A percentile compares a stretch with the other conserved stretches of the same genome.
Evolutionary conservation across 2,329 filamentous ascomycete genomes (phyloP).

Genomic region (Colletotrichum sp.): DNA sequence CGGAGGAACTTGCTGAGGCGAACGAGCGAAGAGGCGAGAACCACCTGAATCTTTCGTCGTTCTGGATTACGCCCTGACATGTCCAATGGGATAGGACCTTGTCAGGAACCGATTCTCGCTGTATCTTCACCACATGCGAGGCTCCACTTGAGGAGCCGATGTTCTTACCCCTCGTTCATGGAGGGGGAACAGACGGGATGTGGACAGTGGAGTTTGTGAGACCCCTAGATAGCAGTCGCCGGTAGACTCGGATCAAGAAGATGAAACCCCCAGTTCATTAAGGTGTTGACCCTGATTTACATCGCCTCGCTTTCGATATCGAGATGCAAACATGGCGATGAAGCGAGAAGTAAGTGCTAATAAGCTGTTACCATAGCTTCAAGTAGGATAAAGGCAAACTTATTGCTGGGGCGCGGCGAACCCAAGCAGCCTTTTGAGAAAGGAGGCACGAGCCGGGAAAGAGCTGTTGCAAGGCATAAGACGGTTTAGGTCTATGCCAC

Average conservation of each 20-base stretch:
- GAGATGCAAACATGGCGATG: neutral
- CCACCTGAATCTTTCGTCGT: neutral
- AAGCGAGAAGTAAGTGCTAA: neutral
- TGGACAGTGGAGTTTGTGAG: neutral
- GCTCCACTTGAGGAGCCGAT: neutral
- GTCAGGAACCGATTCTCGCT: neutral
- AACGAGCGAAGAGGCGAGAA: neutral
- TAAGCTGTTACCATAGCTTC: conserved; percentile 17
- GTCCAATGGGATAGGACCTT: neutral
- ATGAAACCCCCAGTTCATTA: neutral
- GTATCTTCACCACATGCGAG: neutral
- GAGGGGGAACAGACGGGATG: neutral
- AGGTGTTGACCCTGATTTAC: neutral
- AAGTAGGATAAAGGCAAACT: neutral
- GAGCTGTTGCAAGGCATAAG: neutral
- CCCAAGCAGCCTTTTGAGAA: neutral
- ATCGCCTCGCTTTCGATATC: neutral
- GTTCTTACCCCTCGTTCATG: neutral
- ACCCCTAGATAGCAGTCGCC: neutral
- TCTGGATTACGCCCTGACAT: neutral
- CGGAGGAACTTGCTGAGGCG: neutral
- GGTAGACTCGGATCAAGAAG: neutral
- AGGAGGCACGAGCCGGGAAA: neutral
- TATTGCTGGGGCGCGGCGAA: neutral
- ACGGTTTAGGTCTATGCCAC: neutral